Conservation (phyloP, 2,329 filamentous ascomycete species). For the Diaporthe citrichinensis region DNA sequence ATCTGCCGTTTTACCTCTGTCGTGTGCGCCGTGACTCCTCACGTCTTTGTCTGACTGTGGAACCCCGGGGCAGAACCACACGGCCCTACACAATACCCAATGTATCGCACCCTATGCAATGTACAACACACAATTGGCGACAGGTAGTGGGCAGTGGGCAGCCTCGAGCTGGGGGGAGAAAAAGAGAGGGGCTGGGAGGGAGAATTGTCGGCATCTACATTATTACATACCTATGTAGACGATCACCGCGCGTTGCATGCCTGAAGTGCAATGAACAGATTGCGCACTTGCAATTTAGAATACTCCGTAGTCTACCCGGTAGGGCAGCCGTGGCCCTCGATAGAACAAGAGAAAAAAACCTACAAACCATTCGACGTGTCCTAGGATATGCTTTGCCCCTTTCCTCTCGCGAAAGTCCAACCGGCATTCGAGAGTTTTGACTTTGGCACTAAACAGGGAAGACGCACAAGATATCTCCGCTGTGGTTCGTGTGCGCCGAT, state of each 20-base stretch:
- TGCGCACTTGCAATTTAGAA: background rate
- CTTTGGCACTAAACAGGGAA: constrained; percentile 34
- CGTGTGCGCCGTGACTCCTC: constrained; percentile 20
- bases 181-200: constrained; percentile 19
- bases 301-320: background rate
- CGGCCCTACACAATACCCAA: constrained; percentile 6
- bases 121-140: constrained; percentile 11
- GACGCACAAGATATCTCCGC: constrained; percentile 18
- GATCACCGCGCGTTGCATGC: background rate
- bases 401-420: background rate
- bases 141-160: background rate
- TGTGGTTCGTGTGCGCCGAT: constrained; percentile 19
- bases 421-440: constrained; percentile 27
- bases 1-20: constrained; percentile 20
- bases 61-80: constrained; percentile 8
- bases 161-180: background rate
- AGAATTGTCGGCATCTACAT: constrained; percentile 3
- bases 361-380: background rate
- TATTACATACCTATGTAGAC: background rate
- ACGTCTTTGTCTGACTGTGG: constrained; percentile 19
- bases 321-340: background rate
- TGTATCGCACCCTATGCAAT: constrained; percentile 2
- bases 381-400: constrained; percentile 26
- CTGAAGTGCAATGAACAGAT: background rate
- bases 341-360: background rate